Percentiles rank a stretch among this genome's conserved stretches.
phyloP scores from a whole-genome alignment of 1,139 yeast genomes.

The Candida sp. region DNA sequence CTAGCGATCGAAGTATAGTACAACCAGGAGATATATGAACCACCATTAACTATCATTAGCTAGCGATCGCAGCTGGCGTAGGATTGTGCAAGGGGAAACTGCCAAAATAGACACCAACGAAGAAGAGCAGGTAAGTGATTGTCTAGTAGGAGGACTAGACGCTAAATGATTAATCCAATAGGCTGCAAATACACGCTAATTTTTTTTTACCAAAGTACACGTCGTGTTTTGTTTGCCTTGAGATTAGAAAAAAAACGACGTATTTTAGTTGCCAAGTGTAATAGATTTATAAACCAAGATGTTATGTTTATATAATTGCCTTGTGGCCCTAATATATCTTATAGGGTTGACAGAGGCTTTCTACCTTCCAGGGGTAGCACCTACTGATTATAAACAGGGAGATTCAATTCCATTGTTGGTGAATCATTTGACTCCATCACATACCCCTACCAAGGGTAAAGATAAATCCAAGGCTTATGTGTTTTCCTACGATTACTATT shows the following conservation, averaged over 20 bases:
- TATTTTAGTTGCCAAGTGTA: background rate
- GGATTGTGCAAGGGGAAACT: too few species aligned
- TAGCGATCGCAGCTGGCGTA: too few species aligned
- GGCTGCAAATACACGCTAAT: background rate
- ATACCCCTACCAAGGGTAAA: slow-evolving; percentile 28
- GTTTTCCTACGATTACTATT: slow-evolving; percentile 83
- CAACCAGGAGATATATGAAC: too few species aligned
- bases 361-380: slow-evolving; percentile 94
- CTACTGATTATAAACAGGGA: slow-evolving; percentile 75
- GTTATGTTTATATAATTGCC: slow-evolving; percentile 7
- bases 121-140: too few species aligned
- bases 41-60: too few species aligned
- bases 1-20: too few species aligned
- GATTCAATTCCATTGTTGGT: slow-evolving; percentile 77
- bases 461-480: slow-evolving; percentile 48
- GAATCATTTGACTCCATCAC: slow-evolving; percentile 84
- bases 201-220: background rate
- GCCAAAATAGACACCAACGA: too few species aligned
- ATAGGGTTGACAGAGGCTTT: slow-evolving; percentile 47
- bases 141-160: too few species aligned
- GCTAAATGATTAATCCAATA: background rate
- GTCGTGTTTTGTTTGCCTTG: background rate
- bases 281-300: background rate
- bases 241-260: background rate
- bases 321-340: slow-evolving; percentile 16